Evolutionary conservation across 306 rosid genomes (phyloP), one percentile per base, ranked within the genome.

Genomic region (Malus sieversii): DNA sequence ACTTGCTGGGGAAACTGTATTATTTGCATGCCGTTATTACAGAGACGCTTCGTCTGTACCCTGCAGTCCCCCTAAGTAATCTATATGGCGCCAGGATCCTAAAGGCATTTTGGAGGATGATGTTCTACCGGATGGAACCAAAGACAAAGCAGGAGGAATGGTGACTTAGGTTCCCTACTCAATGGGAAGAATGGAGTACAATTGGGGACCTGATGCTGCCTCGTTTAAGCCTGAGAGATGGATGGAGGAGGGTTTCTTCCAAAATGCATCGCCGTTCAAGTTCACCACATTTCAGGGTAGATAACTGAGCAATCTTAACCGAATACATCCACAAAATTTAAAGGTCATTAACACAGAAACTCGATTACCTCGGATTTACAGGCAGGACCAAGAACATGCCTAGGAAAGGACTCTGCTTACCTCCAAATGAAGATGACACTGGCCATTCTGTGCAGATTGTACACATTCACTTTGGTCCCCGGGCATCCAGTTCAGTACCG

Each of bases 81-180:
- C 38, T 23, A 20, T 38, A 51, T 10, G 32, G 77, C 66, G 78
- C 40, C 75, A 93, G 97, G 96, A 95, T 51, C 99, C 99, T 0
- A 95, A 90, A 80, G 97, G 97, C 18, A 73, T 92, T n/a, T 74
- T 89, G 85, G 85, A 90, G 74, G 97, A 95, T 25, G 99, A 95
- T 83, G 84, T 90, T 13, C 87, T 92, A 59, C 99, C 97, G 5
- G 99, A 95, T 83, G 99, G 97, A 77, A 92, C 99, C 6, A 86
- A 82, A 80, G 80, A 92, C 64, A 95, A 81, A 86, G 98, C 96
- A 70, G 99, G 99, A 46, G 99, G 99, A 19, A 87, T 95, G 97
- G 97, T 95, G 74, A 95, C 97, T 57, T 95, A 92, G 45, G 97
- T 92, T 64, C 99, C 99, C 45, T 95, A 95, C 81, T 95, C 99